Evolutionary conservation across 768 basidiomycete species (phyloP).

Genomic region (Lactarius tabidus): DNA sequence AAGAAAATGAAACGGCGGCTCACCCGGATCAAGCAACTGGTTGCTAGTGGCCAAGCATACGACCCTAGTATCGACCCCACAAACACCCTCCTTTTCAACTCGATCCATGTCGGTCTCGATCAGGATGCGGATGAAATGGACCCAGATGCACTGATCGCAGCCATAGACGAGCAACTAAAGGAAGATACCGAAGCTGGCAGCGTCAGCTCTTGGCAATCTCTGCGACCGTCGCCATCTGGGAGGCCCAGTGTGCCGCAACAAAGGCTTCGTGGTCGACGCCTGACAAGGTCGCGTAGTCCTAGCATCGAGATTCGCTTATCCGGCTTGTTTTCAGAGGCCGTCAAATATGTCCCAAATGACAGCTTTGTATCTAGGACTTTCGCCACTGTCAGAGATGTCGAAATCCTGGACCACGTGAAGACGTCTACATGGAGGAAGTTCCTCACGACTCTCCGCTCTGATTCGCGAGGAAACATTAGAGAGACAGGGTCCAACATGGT

Average conservation of each 20-base stretch:
- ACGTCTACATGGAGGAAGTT: conserved; percentile 99
- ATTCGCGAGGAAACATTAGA: conserved; percentile 81
- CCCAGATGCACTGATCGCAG: conserved; percentile 73
- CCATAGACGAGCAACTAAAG: conserved; percentile 87
- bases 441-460: conserved; percentile 77
- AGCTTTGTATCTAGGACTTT: conserved; percentile 62
- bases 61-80: conserved; percentile 71
- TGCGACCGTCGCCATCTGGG: conserved; percentile 45
- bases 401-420: conserved; percentile 96
- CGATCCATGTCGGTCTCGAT: conserved; percentile 88
- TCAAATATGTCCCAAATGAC: conserved; percentile 54
- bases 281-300: conserved; percentile 70
- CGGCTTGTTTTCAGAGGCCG: conserved; percentile 61
- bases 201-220: conserved; percentile 88
- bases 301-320: conserved; percentile 81
- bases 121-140: conserved; percentile 72
- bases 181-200: conserved; percentile 70
- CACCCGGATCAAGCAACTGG: conserved; percentile 85
- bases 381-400: conserved; percentile 64
- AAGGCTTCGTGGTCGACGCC: conserved; percentile 41
- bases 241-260: conserved; percentile 25
- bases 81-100: conserved; percentile 84
- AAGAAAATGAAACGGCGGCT: conserved; percentile 83
- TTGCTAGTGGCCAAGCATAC: conserved; percentile 84
- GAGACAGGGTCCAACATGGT: conserved; percentile 95